A percentile compares a stretch with the other conserved stretches of the same genome.
phyloP scores from a whole-genome alignment of 208 protist genomes.

The Leishmania tropica region DNA sequence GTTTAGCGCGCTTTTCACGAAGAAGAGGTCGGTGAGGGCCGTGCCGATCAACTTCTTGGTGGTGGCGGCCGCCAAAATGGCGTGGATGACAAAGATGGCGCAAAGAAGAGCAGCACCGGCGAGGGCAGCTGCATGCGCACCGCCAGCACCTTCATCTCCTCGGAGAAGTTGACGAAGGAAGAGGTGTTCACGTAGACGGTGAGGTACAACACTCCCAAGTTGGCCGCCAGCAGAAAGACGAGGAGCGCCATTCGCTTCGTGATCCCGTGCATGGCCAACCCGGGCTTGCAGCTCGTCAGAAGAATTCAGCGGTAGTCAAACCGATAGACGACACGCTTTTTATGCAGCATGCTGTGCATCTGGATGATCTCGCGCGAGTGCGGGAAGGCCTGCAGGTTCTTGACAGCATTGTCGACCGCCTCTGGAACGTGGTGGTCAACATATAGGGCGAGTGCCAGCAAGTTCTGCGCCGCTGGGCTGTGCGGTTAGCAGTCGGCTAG shows the following conservation, averaged over 20 bases:
- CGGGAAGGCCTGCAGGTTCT: slow-evolving; percentile 75
- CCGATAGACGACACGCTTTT: slow-evolving; percentile 52
- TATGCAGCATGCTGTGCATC: slow-evolving; percentile 43
- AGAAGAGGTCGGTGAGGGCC: slow-evolving; percentile 63
- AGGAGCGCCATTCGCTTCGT: slow-evolving; percentile 60
- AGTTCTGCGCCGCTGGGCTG: slow-evolving; percentile 63
- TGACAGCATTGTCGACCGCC: slow-evolving; percentile 61
- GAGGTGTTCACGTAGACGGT: slow-evolving; percentile 56
- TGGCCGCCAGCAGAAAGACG: slow-evolving; percentile 46
- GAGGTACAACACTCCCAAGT: slow-evolving; percentile 43
- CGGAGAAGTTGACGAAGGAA: slow-evolving; percentile 11
- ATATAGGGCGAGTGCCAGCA: slow-evolving; percentile 69
- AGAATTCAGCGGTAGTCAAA: slow-evolving; percentile 77
- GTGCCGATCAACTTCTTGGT: slow-evolving; percentile 54
- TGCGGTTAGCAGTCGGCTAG: slow-evolving; percentile 68
- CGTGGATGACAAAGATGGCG: slow-evolving; percentile 61
- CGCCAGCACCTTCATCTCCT: slow-evolving; percentile 27
- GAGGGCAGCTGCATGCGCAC: slow-evolving; percentile 66
- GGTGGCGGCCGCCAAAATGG: slow-evolving; percentile 46
- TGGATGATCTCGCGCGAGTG: slow-evolving; percentile 51
- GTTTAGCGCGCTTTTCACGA: slow-evolving; percentile 56
- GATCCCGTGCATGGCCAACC: slow-evolving; percentile 33
- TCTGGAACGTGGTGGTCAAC: slow-evolving; percentile 69
- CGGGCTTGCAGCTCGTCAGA: slow-evolving; percentile 59
- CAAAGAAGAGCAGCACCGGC: slow-evolving; percentile 51